A percentile compares a stretch with the other conserved stretches of the same genome.
Conservation (phyloP, 179 eudicot species). For the Silene noctiflora region DNA sequence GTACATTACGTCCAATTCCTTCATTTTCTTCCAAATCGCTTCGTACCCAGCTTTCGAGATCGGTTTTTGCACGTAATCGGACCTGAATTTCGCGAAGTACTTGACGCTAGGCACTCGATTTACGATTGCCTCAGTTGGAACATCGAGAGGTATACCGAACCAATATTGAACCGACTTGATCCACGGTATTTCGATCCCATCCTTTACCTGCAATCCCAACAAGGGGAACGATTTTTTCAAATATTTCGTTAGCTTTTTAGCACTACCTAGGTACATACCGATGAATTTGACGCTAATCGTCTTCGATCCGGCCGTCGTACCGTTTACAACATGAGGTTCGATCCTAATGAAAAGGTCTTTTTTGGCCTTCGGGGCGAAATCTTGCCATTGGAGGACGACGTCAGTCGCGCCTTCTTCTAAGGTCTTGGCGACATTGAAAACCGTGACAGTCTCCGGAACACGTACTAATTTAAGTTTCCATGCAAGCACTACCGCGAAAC, state of each 20-base stretch:
- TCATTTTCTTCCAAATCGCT: constrained; percentile 34
- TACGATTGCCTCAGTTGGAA: constrained; percentile 15
- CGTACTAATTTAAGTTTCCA: constrained; percentile 31
- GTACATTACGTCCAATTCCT: constrained; percentile 19
- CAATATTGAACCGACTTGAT: constrained; percentile 23
- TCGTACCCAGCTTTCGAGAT: constrained; percentile 26
- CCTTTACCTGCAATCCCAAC: constrained; percentile 21
- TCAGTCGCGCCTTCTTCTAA: constrained; percentile 28
- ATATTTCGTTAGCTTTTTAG: constrained; percentile 11
- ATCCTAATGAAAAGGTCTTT: constrained; percentile 27
- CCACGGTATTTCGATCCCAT: constrained; percentile 34
- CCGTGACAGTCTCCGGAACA: constrained; percentile 27
- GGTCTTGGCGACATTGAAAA: constrained; percentile 24
- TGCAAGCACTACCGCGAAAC: constrained; percentile 29
- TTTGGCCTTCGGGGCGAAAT: constrained; percentile 18
- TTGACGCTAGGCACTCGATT: constrained; percentile 6
- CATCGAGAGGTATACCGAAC: constrained; percentile 15
- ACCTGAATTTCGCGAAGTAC: constrained; percentile 23
- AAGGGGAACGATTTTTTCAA: constrained; percentile 19
- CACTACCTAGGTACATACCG: constrained; percentile 29
- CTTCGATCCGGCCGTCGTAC: constrained; percentile 10
- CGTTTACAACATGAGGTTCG: constrained; percentile 17
- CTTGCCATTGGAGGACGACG: constrained; percentile 28
- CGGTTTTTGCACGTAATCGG: constrained; percentile 32
- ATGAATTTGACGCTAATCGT: constrained; percentile 26